phyloP scores from a whole-genome alignment of 2,329 filamentous ascomycete species.

The Colletotrichum tanaceti region DNA sequence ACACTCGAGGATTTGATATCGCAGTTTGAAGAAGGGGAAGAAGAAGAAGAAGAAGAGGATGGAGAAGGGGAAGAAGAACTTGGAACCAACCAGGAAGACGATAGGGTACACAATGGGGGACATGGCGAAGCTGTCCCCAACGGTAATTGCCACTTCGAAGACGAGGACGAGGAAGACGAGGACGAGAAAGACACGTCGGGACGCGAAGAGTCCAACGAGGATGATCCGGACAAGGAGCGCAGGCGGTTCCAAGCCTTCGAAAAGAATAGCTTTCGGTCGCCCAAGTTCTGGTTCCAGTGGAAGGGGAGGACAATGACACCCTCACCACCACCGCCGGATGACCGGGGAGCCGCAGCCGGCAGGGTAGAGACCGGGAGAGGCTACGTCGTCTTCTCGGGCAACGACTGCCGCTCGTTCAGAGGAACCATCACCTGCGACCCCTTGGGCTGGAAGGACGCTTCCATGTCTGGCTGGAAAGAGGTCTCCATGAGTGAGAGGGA shows the following conservation, averaged over 20 bases:
- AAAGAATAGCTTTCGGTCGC: conserved; percentile 36
- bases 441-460: conserved; percentile 25
- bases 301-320: not conserved
- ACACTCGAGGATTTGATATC: conserved; percentile 3
- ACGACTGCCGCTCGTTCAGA: conserved; percentile 30
- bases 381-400: conserved; percentile 33
- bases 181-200: not conserved
- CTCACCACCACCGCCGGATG: rapidly evolving
- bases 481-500: conserved; percentile 32
- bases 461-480: conserved; percentile 32
- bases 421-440: conserved; percentile 20
- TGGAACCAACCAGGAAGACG: not conserved
- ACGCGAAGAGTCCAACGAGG: not conserved
- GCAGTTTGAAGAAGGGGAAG: not conserved
- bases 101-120: not conserved
- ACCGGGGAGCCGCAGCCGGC: rapidly evolving
- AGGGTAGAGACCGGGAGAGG: conserved; percentile 4
- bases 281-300: conserved; percentile 38
- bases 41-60: not conserved
- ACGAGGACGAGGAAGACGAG: not conserved
- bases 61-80: rapidly evolving
- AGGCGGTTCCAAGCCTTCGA: conserved; percentile 22
- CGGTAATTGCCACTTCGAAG: not conserved
- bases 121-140: not conserved
- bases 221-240: not conserved